Evolutionary conservation across 2,329 filamentous ascomycete genomes (phyloP).

Genomic region (Diplodia intermedia): DNA sequence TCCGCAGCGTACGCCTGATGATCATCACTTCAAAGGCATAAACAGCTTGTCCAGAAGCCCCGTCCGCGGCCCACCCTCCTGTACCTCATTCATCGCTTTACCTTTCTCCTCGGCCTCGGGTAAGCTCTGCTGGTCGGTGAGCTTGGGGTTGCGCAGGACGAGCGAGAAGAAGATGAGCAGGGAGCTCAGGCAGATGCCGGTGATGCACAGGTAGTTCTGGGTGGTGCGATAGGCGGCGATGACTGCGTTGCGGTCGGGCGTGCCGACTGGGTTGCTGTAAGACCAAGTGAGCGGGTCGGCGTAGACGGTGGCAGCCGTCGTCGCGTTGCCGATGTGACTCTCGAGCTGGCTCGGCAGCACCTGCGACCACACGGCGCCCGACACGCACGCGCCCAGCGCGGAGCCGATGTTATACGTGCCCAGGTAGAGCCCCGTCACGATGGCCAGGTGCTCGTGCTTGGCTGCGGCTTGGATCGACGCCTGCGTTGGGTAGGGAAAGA

Average conservation of each 20-base stretch:
- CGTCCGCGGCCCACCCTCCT: background rate
- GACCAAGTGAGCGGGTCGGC: conserved; percentile 52
- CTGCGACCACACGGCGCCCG: conserved; percentile 69
- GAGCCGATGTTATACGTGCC: conserved; percentile 69
- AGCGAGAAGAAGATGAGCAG: conserved; percentile 56
- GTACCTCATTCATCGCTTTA: background rate
- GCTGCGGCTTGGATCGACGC: conserved; percentile 60
- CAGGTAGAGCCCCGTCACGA: conserved; percentile 69
- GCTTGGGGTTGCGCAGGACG: conserved; percentile 54
- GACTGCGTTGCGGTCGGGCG: conserved; percentile 52
- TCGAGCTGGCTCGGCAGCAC: conserved; percentile 58
- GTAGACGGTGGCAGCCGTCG: conserved; percentile 51
- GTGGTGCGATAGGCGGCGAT: conserved; percentile 55
- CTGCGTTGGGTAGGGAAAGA: conserved; percentile 64
- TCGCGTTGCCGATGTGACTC: conserved; percentile 48
- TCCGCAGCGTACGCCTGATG: no score
- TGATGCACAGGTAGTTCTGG: conserved; percentile 58
- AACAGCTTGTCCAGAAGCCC: conserved; percentile 10
- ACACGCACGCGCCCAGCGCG: conserved; percentile 66
- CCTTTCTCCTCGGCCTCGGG: conserved; percentile 48
- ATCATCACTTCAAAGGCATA: background rate
- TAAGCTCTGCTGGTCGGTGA: conserved; percentile 56
- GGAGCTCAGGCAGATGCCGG: conserved; percentile 57
- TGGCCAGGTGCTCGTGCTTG: conserved; percentile 64
- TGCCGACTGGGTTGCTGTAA: conserved; percentile 52